phyloP scores from a whole-genome alignment of 495 filamentous ascomycete species.

The Copromyces sp. region DNA sequence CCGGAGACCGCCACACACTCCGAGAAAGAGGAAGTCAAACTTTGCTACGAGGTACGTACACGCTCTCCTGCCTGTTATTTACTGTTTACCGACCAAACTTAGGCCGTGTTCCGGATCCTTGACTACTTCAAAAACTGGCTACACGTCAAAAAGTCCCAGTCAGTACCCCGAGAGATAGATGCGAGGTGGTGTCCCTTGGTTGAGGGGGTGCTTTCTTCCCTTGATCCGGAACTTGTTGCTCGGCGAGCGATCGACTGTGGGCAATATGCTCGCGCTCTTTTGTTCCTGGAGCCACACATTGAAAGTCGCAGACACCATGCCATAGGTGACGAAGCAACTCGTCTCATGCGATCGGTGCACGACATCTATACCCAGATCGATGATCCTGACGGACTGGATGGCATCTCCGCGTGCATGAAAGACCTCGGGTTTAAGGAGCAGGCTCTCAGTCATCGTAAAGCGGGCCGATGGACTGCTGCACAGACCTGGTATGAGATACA shows the following conservation, averaged over 20 bases:
- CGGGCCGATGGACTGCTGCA: slow-evolving; percentile 93
- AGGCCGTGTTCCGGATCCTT: slow-evolving; percentile 83
- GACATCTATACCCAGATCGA: slow-evolving; percentile 95
- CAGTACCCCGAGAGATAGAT: slow-evolving; percentile 24
- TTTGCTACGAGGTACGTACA: slow-evolving; percentile 66
- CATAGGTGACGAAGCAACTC: slow-evolving; percentile 34
- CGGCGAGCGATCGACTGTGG: slow-evolving; percentile 80
- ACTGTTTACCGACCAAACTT: slow-evolving; percentile 1
- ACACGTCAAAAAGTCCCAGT: slow-evolving; percentile 48
- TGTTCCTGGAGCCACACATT: slow-evolving; percentile 89
- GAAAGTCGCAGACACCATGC: slow-evolving; percentile 42
- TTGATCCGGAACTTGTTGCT: slow-evolving; percentile 80
- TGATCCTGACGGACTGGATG: slow-evolving; percentile 93
- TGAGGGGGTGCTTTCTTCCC: slow-evolving; percentile 41
- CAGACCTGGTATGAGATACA: slow-evolving; percentile 96
- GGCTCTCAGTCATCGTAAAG: slow-evolving; percentile 80
- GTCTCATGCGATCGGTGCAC: slow-evolving; percentile 65
- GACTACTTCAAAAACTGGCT: slow-evolving; percentile 89
- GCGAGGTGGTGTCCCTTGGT: slow-evolving; percentile 26
- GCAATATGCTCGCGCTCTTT: slow-evolving; percentile 83
- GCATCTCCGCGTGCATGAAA: slow-evolving; percentile 76
- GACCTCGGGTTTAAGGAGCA: slow-evolving; percentile 84
- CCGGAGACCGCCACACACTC: slow-evolving; percentile 39
- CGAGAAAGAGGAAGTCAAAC: slow-evolving; percentile 58
- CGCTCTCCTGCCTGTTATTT: not conserved